A percentile compares a stretch with the other conserved stretches of the same genome.
Conservation (phyloP, 495 filamentous ascomycete genomes). For the Tuber borchii region DNA sequence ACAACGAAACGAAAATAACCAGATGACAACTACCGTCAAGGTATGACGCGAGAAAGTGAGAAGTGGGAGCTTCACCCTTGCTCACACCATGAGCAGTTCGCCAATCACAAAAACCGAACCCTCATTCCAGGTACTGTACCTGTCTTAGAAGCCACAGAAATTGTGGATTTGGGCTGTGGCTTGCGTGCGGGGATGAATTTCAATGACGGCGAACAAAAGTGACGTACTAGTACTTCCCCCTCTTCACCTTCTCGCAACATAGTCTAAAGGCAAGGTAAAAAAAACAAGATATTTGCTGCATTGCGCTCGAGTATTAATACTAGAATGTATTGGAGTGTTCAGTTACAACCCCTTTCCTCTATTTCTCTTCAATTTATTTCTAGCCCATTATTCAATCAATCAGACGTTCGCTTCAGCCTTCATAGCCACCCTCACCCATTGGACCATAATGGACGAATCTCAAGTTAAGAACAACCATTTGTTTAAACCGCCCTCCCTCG, state of each 20-base stretch:
- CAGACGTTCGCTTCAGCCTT: neutral
- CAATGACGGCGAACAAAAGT: too few relatives aligned
- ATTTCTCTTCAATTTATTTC: neutral
- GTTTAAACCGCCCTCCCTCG: neutral
- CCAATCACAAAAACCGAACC: too few relatives aligned
- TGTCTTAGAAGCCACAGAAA: too few relatives aligned
- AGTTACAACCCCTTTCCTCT: neutral
- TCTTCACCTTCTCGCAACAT: too few relatives aligned
- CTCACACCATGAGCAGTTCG: too few relatives aligned
- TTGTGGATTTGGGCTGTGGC: too few relatives aligned
- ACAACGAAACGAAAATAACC: neutral
- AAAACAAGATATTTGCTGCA: neutral
- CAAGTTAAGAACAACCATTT: neutral
- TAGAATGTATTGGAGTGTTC: neutral
- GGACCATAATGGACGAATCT: neutral
- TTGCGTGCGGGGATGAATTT: too few relatives aligned
- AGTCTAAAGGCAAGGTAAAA: neutral
- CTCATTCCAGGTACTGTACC: too few relatives aligned
- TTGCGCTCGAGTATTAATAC: too few relatives aligned
- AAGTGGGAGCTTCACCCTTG: too few relatives aligned
- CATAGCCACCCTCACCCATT: neutral
- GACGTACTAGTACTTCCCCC: too few relatives aligned
- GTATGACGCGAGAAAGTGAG: neutral
- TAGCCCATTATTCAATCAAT: neutral
- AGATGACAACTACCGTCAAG: neutral